Conservation (phyloP, 805 yeast genomes). For the Saccharomycopsis sp. region DNA sequence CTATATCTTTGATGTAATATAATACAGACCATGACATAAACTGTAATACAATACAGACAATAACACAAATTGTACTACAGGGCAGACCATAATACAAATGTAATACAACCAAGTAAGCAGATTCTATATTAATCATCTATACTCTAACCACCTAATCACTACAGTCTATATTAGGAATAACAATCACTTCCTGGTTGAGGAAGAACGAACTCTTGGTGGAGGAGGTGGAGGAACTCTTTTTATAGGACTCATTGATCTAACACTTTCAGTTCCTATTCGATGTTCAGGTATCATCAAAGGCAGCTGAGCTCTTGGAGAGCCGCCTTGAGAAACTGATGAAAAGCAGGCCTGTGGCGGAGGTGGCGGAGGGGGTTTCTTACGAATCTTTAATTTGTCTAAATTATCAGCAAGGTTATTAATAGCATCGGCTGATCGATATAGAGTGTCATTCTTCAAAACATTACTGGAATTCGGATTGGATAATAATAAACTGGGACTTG, state of each 20-base stretch:
- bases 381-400: not conserved
- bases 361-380: constrained; percentile 10
- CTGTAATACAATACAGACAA: no score
- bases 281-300: not conserved
- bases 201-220: constrained; percentile 1
- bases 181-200: not conserved
- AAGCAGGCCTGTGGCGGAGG: constrained; percentile 2
- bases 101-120: no score
- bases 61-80: no score
- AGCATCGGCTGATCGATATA: not conserved
- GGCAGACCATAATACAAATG: no score
- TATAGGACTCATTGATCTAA: not conserved
- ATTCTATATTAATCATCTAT: no score
- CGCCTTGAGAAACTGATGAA: not conserved
- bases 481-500: not conserved
- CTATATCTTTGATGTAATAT: no score
- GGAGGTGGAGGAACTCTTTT: constrained; percentile 11
- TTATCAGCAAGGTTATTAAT: not conserved
- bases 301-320: constrained; percentile 2
- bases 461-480: not conserved
- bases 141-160: no score
- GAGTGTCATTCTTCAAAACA: no score
- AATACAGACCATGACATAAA: no score
- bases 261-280: not conserved
- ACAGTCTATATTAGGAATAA: no score